Evolutionary conservation across 371 early-diverging fungal species (phyloP).

Genomic region (Rhizopus stolonifer): DNA sequence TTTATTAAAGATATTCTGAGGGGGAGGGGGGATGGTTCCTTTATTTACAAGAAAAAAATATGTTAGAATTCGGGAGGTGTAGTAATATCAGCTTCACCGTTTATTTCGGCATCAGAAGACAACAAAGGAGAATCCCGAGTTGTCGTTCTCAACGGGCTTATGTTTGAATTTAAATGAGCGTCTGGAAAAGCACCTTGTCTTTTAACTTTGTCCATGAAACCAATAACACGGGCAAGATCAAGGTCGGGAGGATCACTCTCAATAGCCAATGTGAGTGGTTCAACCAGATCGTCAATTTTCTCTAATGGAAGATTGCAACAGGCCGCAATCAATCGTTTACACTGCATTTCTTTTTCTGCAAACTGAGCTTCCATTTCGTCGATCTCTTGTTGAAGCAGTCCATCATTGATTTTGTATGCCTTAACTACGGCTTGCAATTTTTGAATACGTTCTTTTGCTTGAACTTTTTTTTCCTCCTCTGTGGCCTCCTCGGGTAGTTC

Average conservation of each 20-base stretch:
- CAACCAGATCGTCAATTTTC: conserved; percentile 67
- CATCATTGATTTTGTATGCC: conserved; percentile 49
- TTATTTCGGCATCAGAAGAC: neutral
- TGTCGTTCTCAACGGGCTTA: neutral
- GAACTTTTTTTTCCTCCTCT: conserved; percentile 15
- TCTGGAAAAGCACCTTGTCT: conserved; percentile 42
- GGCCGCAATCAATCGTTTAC: conserved; percentile 74
- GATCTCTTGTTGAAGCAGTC: conserved; percentile 42
- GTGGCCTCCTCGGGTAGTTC: conserved; percentile 5
- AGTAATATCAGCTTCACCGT: neutral
- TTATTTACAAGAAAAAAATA: neutral
- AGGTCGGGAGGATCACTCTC: conserved; percentile 71
- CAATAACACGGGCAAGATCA: conserved; percentile 59
- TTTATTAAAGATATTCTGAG: too few relatives aligned
- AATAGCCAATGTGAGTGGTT: conserved; percentile 66
- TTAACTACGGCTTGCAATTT: conserved; percentile 41
- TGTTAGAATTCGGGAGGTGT: neutral
- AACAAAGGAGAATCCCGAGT: neutral
- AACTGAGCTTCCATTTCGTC: conserved; percentile 33
- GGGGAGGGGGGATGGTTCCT: neutral
- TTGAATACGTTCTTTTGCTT: conserved; percentile 32
- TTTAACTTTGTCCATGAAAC: conserved; percentile 58
- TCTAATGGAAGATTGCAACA: conserved; percentile 71
- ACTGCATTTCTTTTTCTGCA: conserved; percentile 61
- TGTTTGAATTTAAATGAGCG: neutral